A percentile compares a stretch with the other conserved stretches of the same genome.
Conservation (phyloP, 495 filamentous ascomycete genomes). For the Oleoguttula mirabilis region DNA sequence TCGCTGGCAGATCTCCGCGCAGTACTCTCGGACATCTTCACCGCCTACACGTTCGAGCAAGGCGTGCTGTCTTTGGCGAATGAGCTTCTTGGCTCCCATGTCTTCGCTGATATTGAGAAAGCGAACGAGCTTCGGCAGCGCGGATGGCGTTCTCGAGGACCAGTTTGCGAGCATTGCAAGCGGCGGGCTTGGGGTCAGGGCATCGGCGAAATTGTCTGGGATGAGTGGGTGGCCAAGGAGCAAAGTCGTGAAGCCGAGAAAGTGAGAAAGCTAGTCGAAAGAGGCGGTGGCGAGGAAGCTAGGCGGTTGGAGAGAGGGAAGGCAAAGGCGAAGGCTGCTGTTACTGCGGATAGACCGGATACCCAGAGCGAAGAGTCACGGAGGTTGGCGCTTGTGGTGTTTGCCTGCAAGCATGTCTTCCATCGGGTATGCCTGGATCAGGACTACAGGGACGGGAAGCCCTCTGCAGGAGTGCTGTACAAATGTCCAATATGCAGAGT, state of each 20-base stretch:
- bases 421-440: constrained; percentile 28
- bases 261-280: constrained; percentile 16
- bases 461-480: constrained; percentile 4
- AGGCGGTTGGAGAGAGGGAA: constrained; percentile 18
- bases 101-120: constrained; percentile 73
- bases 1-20: constrained; percentile 75
- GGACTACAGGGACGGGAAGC: constrained; percentile 4
- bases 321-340: constrained; percentile 19
- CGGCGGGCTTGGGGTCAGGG: constrained; percentile 82
- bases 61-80: constrained; percentile 76
- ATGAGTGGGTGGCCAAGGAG: constrained; percentile 63
- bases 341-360: constrained; percentile 5
- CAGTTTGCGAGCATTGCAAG: constrained; percentile 77
- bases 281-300: constrained; percentile 17
- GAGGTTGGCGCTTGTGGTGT: constrained; percentile 27
- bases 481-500: constrained; percentile 19
- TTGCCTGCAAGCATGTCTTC: constrained; percentile 32
- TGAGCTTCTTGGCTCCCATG: constrained; percentile 72
- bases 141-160: constrained; percentile 78
- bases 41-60: constrained; percentile 88
- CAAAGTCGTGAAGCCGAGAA: constrained; percentile 28
- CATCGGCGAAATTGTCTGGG: constrained; percentile 63
- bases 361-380: constrained; percentile 10
- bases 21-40: constrained; percentile 79
- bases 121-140: constrained; percentile 63